Percentiles rank a stretch among this genome's conserved stretches.
phyloP scores from a whole-genome alignment of 371 early-diverging fungal genomes.

The Mucor circinelloides region DNA sequence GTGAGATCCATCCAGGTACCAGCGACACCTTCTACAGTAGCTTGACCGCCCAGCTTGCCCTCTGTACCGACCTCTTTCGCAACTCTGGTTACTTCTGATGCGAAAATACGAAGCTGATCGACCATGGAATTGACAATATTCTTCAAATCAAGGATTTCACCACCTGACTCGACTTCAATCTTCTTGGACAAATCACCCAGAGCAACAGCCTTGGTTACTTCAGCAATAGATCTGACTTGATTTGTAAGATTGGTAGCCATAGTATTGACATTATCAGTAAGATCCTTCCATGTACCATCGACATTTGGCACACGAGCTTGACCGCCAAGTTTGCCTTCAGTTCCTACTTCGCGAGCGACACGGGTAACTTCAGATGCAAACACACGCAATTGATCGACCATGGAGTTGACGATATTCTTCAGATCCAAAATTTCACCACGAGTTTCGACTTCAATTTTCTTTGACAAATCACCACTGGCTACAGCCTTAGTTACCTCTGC shows the following conservation, averaged over 20 bases:
- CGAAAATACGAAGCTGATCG: too few relatives aligned
- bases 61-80: too few relatives aligned
- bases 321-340: constrained; percentile 47
- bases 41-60: too few relatives aligned
- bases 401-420: constrained; percentile 40
- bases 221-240: constrained; percentile 65
- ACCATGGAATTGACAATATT: too few relatives aligned
- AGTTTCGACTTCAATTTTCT: constrained; percentile 64
- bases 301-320: constrained; percentile 51
- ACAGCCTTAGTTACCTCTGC: constrained; percentile 58
- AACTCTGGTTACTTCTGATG: too few relatives aligned
- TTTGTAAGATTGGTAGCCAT: constrained; percentile 57
- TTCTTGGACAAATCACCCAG: constrained; percentile 60
- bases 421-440: constrained; percentile 61
- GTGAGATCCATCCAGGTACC: constrained; percentile 73
- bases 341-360: constrained; percentile 55
- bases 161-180: constrained; percentile 56
- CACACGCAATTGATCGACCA: constrained; percentile 29
- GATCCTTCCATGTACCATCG: constrained; percentile 67
- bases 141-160: constrained; percentile 44
- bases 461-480: constrained; percentile 59
- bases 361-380: constrained; percentile 54
- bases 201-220: constrained; percentile 63
- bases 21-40: too few relatives aligned
- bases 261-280: constrained; percentile 58